A percentile compares a stretch with the other conserved stretches of the same genome.
Evolutionary conservation across 1,284 basidiomycete genomes (phyloP).

Genomic region (Dichomitus squalens): DNA sequence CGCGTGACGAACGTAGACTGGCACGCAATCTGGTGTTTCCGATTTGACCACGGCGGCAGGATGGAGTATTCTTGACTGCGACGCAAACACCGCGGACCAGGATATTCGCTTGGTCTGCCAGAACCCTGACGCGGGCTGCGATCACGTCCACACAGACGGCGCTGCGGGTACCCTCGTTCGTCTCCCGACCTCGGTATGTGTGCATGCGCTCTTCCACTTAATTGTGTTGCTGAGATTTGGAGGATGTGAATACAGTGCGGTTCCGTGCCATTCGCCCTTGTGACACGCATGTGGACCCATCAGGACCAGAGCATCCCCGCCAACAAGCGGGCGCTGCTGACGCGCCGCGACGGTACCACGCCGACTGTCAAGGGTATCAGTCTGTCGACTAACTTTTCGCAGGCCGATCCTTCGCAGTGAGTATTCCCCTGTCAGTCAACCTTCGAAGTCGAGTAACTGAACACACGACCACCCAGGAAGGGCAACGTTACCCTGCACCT

Average conservation of each 20-base stretch:
- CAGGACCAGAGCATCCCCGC: constrained; percentile 45
- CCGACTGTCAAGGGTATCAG: constrained; percentile 44
- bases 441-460: neutral
- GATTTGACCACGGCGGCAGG: constrained; percentile 56
- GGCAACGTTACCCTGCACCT: constrained; percentile 45
- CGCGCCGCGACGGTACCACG: constrained; percentile 36
- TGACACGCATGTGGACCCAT: constrained; percentile 45
- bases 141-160: constrained; percentile 46
- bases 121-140: constrained; percentile 39
- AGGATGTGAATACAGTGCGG: constrained; percentile 48
- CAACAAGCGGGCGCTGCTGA: constrained; percentile 32
- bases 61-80: constrained; percentile 53
- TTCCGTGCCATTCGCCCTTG: constrained; percentile 49
- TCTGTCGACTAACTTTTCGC: constrained; percentile 46
- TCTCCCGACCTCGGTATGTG: constrained; percentile 50
- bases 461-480: constrained; percentile 14
- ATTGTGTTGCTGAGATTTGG: neutral
- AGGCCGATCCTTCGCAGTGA: constrained; percentile 34
- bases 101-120: constrained; percentile 52
- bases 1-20: constrained; percentile 20
- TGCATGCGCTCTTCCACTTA: neutral
- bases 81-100: constrained; percentile 40
- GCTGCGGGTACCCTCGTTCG: constrained; percentile 54
- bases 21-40: constrained; percentile 44
- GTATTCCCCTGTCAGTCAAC: neutral